phyloP scores from a whole-genome alignment of 768 basidiomycete species.

The Lactarius tabidus region DNA sequence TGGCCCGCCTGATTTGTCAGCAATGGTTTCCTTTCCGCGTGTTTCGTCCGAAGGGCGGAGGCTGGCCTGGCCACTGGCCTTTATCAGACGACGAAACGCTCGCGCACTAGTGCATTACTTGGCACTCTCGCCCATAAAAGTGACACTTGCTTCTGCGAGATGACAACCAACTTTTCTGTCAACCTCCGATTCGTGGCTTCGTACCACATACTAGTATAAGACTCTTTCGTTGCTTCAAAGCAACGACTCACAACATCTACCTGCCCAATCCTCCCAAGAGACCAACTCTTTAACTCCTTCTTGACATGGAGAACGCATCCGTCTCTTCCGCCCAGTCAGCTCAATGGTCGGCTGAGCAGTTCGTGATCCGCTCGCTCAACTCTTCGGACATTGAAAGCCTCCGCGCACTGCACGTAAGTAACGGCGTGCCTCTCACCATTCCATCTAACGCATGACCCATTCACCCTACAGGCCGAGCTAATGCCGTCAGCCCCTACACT shows the following conservation, averaged over 20 bases:
- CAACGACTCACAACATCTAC: neutral
- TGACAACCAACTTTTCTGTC: constrained; percentile 19
- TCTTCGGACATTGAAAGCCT: constrained; percentile 21
- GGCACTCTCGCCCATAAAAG: neutral
- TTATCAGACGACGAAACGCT: neutral
- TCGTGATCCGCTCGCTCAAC: constrained; percentile 20
- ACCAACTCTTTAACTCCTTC: neutral
- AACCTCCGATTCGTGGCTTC: constrained; percentile 11
- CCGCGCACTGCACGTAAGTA: constrained; percentile 21
- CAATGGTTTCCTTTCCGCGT: neutral
- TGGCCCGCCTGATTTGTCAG: constrained; percentile 17
- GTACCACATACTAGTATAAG: constrained; percentile 7
- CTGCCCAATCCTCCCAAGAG: neutral
- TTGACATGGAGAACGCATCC: constrained; percentile 18
- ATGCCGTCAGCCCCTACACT: constrained; percentile 11
- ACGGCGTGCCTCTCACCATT: neutral
- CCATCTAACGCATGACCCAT: neutral
- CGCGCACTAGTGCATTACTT: neutral
- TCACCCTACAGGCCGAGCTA: constrained; percentile 12
- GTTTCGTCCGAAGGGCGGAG: too few species aligned
- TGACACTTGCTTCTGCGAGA: constrained; percentile 4
- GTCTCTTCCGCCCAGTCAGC: neutral
- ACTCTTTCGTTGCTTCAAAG: neutral
- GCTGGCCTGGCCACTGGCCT: too few species aligned
- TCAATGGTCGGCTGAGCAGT: constrained; percentile 14